These are phyloP conservation scores for Ichthyophthirius multifiliis DNA, from an alignment of 169 alveolate genomes.

Conservation along the genomic window DNA sequence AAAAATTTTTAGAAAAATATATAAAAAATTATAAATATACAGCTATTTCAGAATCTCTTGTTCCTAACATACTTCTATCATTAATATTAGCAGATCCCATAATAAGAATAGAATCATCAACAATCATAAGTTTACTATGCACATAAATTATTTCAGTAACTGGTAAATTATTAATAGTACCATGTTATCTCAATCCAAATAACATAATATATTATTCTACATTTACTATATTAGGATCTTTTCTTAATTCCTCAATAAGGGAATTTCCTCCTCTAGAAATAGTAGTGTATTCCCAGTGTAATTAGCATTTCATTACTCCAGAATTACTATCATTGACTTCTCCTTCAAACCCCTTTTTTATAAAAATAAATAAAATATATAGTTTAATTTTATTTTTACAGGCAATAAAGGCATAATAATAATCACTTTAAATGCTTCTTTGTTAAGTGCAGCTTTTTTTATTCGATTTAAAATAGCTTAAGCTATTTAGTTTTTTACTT, in stretches of 20 bases:
- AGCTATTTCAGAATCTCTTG: slow-evolving; percentile 77
- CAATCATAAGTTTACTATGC: slow-evolving; percentile 73
- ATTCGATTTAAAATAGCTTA: slow-evolving; percentile 63
- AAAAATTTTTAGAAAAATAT: background rate
- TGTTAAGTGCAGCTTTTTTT: slow-evolving; percentile 46
- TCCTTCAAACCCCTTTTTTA: slow-evolving; percentile 60
- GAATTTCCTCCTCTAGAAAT: slow-evolving; percentile 50
- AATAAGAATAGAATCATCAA: slow-evolving; percentile 70
- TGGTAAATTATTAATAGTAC: slow-evolving; percentile 37
- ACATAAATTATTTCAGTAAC: slow-evolving; percentile 72
- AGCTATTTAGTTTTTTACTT: slow-evolving; percentile 61
- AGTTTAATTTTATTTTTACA: slow-evolving; percentile 6
- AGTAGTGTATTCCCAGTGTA: slow-evolving; percentile 53
- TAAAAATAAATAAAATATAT: background rate
- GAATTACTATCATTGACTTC: slow-evolving; percentile 51
- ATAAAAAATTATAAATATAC: background rate
- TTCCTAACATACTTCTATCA: slow-evolving; percentile 75
- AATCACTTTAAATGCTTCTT: slow-evolving; percentile 60
- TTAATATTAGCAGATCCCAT: slow-evolving; percentile 82
- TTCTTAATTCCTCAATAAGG: slow-evolving; percentile 40
- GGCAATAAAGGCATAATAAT: slow-evolving; percentile 77
- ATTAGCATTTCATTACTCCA: slow-evolving; percentile 56
- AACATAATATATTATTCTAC: slow-evolving; percentile 67
- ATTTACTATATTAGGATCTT: slow-evolving; percentile 41
- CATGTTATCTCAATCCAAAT: slow-evolving; percentile 63